Base-by-base conservation (phyloP, 371 early-diverging fungal species). In the Mucor velutinosus region DNA sequence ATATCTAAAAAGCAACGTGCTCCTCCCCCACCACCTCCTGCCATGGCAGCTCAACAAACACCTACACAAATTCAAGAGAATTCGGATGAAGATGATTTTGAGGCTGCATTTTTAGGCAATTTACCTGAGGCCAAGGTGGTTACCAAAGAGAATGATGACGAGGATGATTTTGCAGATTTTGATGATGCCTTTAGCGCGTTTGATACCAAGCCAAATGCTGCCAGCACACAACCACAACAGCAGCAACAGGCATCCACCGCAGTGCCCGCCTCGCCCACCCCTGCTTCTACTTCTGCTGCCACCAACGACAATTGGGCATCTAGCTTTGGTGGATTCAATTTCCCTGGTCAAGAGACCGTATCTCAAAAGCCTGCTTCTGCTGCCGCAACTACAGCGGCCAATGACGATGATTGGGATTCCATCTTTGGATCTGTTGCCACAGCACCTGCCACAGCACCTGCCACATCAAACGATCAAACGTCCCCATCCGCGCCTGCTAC, bases 101-200 rank as follows among this genome's bases (percentile, higher is more conserved):
- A 79, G 39, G 70, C 74, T 21, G 79, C 76, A 15, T 79, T 79
- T 51, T 76, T 74, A 53, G 80, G 76, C 29, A 72, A 71, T 10
- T 49, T 83, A 27, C 69, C 75, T 29, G 76, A 77, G 51, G 81
- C 78, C 25, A 77, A 77, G 58, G 62, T 76, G 10, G 68, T 75
- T 6, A 60, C 65, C 2, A 71, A 65, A 15, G 62, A 12, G 8
- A n/a, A 37, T 27, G 56, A 69, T 12, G 64, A 71, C 11, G 64
- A 71, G 7, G 67, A 70, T 14, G 71, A 73, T n/a, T 71, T 77
- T 61, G 71, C 71, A 33, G 77, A 76, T 47, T 76, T 77, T 69
- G 85, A 85, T 58, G 85, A 77, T 67, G 78, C 80, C 1, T 85
- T 85, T 68, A 65, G 65, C 15, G 59, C 65, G 7, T 69, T 77